Evolutionary conservation across 2,329 filamentous ascomycete species (phyloP), one percentile per base, ranked within the genome.

Genomic region (Gnomoniopsis sp.): DNA sequence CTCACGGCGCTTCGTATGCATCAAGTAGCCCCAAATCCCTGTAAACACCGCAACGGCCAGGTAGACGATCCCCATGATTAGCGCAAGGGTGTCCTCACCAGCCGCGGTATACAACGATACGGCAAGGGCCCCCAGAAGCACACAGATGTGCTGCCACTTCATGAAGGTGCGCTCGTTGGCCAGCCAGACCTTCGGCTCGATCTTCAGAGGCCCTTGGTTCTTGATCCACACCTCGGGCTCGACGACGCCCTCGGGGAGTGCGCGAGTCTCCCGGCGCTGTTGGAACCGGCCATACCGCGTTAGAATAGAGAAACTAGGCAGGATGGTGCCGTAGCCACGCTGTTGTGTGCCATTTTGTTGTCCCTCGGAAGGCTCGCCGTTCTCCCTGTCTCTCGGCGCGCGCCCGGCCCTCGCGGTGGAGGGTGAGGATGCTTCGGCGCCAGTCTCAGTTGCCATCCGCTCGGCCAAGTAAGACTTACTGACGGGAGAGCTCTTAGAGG

Each of bases 101-200:
- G 93, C 93, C 0, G 93, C 91, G 66, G 96, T 93, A 76, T 93
- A 97, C 30, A 99, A 77, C 22, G 88, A 90, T 14, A 99, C 78
- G 0, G 91, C 90, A 33, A 99, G 76, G 22, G 88, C 87, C 41
- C 92, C 93, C 23, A 99, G 86, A 15, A 99, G 81, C 51, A 99
- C 86, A 62, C 87, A 88, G 68, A 99, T 92, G 72, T 98, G 93
- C 78, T 98, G 91, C 95, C 95, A 99, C 74, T 97, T 98, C 74
- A 99, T 88, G 71, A 97, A 99, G 0, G 95, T 99, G 62, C 95
- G 88, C 76, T 99, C 93, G 74, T 99, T 99, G 56, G 95, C 95
- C 58, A 99, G 87, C 93, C 95, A 99, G 33, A 99, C 93, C 75
- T 99, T 99, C 62, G 91, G 92, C 77, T 99, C 95, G 58, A 99